These are phyloP conservation scores for Nectriaceae sp. DNA, from an alignment of 2,329 filamentous ascomycete genomes.

Conservation along the genomic window DNA sequence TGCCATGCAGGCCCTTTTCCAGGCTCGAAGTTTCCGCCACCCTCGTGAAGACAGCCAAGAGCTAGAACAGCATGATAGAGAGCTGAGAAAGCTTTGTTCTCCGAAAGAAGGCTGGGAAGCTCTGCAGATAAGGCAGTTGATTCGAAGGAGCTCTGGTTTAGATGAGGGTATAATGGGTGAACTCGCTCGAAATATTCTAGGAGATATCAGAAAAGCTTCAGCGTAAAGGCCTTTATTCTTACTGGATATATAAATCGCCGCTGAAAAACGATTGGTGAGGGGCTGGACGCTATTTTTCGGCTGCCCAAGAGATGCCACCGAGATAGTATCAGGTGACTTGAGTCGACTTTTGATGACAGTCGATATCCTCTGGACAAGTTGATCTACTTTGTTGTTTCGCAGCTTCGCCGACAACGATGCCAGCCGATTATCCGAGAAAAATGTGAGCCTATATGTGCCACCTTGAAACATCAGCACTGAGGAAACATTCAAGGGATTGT, in stretches of 20 bases:
- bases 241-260: constrained; percentile 16
- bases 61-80: constrained; percentile 21
- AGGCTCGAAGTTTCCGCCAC: constrained; percentile 21
- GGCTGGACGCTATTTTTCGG: constrained; percentile 3
- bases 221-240: background rate
- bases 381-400: constrained; percentile 20
- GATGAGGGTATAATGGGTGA: constrained; percentile 20
- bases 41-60: constrained; percentile 17
- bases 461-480: constrained; percentile 8
- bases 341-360: constrained; percentile 14
- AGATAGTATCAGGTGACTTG: constrained; percentile 17
- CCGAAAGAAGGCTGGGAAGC: background rate
- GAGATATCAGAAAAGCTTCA: background rate
- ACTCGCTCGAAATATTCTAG: constrained; percentile 23
- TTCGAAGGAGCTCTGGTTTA: constrained; percentile 15
- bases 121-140: constrained; percentile 2
- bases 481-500: no score
- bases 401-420: constrained; percentile 20
- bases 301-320: constrained; percentile 6
- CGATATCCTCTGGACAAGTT: constrained; percentile 23
- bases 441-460: constrained; percentile 22
- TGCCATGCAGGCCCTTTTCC: constrained; percentile 23
- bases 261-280: constrained; percentile 2
- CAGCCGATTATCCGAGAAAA: constrained; percentile 23
- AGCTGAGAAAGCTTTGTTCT: constrained; percentile 17